Conservation (phyloP, 1,284 basidiomycete genomes). For the Leucoagaricus sp. region DNA sequence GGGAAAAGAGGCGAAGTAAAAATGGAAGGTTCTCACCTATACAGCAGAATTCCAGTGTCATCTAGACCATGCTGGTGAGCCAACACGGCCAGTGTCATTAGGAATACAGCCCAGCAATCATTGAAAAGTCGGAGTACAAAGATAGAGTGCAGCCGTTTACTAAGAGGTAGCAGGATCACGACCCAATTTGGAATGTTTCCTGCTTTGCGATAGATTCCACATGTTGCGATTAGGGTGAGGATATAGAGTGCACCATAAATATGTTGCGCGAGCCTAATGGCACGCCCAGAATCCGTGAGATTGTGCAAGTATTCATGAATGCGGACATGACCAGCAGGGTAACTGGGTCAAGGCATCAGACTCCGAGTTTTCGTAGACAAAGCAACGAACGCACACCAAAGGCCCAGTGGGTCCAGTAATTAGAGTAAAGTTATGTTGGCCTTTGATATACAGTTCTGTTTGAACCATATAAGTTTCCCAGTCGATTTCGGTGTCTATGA, state of each 20-base stretch:
- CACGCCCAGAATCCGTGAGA: constrained; percentile 62
- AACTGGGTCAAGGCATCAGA: constrained; percentile 52
- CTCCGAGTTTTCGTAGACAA: background rate
- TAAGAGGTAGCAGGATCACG: constrained; percentile 77
- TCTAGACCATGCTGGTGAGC: constrained; percentile 63
- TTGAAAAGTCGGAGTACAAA: constrained; percentile 94
- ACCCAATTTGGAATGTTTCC: constrained; percentile 77
- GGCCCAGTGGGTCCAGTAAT: constrained; percentile 93
- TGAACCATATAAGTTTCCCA: constrained; percentile 95
- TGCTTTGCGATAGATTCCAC: constrained; percentile 68
- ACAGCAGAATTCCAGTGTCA: constrained; percentile 64
- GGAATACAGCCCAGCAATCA: constrained; percentile 84
- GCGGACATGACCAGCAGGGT: constrained; percentile 92
- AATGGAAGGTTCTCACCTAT: constrained; percentile 58
- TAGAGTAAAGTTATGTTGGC: constrained; percentile 84
- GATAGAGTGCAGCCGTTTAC: constrained; percentile 94
- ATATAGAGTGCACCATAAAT: constrained; percentile 80
- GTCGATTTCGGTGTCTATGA: constrained; percentile 97
- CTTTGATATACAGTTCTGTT: constrained; percentile 75
- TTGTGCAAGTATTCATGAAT: constrained; percentile 77
- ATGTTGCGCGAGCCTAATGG: constrained; percentile 74
- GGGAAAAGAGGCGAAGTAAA: background rate
- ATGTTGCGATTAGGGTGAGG: constrained; percentile 61
- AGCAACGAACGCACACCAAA: constrained; percentile 71
- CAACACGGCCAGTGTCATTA: constrained; percentile 59